These are phyloP conservation scores for Rhamnella rubrinervis DNA, from an alignment of 331 rosid species.

Conservation along the genomic window DNA sequence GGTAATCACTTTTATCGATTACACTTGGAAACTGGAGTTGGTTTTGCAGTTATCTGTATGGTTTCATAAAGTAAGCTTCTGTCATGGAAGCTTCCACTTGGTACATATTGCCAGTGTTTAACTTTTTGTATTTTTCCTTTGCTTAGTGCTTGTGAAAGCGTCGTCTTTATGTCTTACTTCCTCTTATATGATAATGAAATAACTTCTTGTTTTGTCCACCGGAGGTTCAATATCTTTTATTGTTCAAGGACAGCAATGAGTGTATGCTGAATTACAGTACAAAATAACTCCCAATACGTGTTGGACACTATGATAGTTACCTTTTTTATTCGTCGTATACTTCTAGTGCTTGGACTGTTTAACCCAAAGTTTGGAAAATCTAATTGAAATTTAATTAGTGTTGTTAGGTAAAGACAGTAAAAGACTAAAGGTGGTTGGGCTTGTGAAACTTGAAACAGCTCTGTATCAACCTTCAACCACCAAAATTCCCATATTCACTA, in stretches of 20 bases:
- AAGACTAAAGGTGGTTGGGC: constrained; percentile 6
- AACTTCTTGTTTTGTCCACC: neutral
- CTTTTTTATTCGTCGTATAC: constrained; percentile 4
- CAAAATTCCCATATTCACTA: constrained; percentile 27
- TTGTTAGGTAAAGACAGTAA: constrained; percentile 19
- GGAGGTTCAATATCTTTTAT: neutral
- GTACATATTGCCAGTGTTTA: neutral
- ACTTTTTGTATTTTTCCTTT: neutral
- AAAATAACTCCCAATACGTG: too few species aligned
- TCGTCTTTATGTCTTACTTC: constrained; percentile 8
- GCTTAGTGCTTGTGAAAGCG: constrained; percentile 1
- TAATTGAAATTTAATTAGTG: constrained; percentile 21
- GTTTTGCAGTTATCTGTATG: constrained; percentile 32
- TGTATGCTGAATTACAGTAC: too few species aligned
- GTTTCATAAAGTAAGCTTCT: constrained; percentile 26
- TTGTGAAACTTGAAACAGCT: constrained; percentile 31
- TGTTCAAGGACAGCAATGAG: neutral
- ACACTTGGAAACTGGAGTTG: constrained; percentile 26
- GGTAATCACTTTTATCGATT: constrained; percentile 63
- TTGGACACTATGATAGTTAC: neutral
- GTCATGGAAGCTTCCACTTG: constrained; percentile 18
- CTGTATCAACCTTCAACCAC: constrained; percentile 28
- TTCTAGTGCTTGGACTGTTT: constrained; percentile 4
- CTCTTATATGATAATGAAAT: neutral
- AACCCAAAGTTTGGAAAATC: neutral